Evolutionary conservation across 2,329 filamentous ascomycete species (phyloP), one percentile per base, ranked within the genome.

Genomic region (Karstenula rhodostoma): DNA sequence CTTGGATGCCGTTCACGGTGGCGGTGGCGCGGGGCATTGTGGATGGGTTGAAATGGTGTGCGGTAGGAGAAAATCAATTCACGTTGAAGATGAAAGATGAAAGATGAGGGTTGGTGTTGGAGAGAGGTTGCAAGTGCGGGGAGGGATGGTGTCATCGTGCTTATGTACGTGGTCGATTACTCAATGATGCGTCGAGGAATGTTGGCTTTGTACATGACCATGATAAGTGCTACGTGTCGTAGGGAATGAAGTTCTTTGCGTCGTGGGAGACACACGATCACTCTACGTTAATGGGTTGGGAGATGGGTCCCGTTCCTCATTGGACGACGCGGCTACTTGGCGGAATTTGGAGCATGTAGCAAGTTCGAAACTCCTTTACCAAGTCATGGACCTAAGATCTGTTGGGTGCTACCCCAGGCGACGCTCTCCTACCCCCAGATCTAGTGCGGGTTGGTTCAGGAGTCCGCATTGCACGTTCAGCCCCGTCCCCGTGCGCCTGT

Each of bases 1-100:
- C 71, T 37, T 81, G 68, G 53, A 78, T 79, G 63, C 81, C 83
- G 67, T 83, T 80, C 52, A 86, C 71, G 27, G 78, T 80, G 46
- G 86, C 86, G 53, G 73, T 80, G 54, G 82, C 82, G 60, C 63
- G 65, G 2, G 71, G 72, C 73, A 75, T 75, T 19, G 9, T 67
- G 49, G 40, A 9, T 32, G 8, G 22, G 4, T 32, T 8, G 37
- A 42, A 50, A 8, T 33, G 40, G 29, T 10, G 48, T 49, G 19
- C 15, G 17, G 12, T 23, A 32, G 29, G 19, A 6, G 2, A 8
- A 25, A 33, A 5, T 10, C 25, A 25, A 33, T 33, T 19, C 8
- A 49, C 10, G 27, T 35, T 49, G 27, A 8, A n/a, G n/a, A n/a
- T n/a, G 13, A 2, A 17, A 32, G 4, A 8, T n/a, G 13, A 12